phyloP scores from a whole-genome alignment of 2,329 filamentous ascomycete genomes.

The Arthrobotrys iridis region DNA sequence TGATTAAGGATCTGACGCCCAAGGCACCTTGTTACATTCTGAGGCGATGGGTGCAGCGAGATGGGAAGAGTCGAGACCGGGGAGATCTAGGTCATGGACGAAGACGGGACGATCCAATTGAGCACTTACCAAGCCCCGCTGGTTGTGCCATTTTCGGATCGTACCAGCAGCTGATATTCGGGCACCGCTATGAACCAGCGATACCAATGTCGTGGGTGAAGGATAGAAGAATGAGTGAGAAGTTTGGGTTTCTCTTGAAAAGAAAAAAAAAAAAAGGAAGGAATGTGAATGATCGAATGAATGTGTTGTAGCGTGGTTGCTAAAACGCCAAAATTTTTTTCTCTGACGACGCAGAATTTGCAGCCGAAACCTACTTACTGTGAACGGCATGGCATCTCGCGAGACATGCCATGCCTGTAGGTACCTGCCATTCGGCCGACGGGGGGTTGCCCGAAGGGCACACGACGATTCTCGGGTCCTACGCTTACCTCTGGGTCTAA shows the following conservation, averaged over 20 bases:
- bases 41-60: background rate
- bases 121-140: slow-evolving; percentile 38
- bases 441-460: slow-evolving; percentile 13
- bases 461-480: background rate
- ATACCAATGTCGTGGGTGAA: slow-evolving; percentile 19
- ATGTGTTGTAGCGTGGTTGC: slow-evolving; percentile 48
- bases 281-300: slow-evolving; percentile 25
- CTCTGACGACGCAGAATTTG: slow-evolving; percentile 14
- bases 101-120: slow-evolving; percentile 6
- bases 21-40: slow-evolving; percentile 1
- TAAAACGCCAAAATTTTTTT: slow-evolving; percentile 33
- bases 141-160: slow-evolving; percentile 44
- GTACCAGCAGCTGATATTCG: slow-evolving; percentile 35
- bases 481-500: background rate
- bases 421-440: slow-evolving; percentile 24
- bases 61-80: background rate
- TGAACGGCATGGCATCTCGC: slow-evolving; percentile 18
- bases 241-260: slow-evolving; percentile 4
- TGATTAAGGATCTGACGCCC: background rate
- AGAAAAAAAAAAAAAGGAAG: background rate
- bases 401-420: slow-evolving; percentile 25
- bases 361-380: slow-evolving; percentile 20
- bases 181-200: slow-evolving; percentile 31
- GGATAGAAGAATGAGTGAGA: slow-evolving; percentile 15
- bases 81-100: background rate